phyloP scores from a whole-genome alignment of 192 early-diverging fungal genomes.

The Entomortierella parvispora region DNA sequence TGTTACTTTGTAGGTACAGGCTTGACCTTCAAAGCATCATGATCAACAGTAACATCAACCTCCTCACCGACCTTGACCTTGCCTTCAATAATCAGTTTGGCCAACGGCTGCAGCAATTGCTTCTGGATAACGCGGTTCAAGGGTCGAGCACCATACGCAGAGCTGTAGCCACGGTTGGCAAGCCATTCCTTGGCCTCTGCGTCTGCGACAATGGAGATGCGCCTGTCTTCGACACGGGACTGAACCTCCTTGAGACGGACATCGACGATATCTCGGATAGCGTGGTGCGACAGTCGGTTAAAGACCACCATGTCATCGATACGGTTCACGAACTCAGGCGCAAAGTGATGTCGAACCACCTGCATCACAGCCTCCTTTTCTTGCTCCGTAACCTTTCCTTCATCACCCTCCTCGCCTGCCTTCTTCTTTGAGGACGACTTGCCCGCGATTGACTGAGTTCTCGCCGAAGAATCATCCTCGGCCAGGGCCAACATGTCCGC shows the following conservation, averaged over 20 bases:
- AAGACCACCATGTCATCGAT: conserved; percentile 84
- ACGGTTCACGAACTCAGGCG: conserved; percentile 84
- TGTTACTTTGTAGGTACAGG: not conserved
- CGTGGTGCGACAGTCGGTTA: conserved; percentile 72
- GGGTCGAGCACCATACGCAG: conserved; percentile 94
- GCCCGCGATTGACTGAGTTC: conserved; percentile 1
- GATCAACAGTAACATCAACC: conserved; percentile 47
- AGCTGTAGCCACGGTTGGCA: conserved; percentile 86
- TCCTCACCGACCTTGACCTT: conserved; percentile 60
- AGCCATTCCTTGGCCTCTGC: conserved; percentile 80
- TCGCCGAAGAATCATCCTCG: conserved; percentile 32
- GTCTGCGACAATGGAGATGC: conserved; percentile 78
- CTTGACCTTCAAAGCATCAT: conserved; percentile 40
- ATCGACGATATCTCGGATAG: conserved; percentile 82
- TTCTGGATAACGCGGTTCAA: conserved; percentile 90
- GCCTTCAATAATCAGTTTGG: conserved; percentile 60
- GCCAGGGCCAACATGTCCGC: conserved; percentile 72
- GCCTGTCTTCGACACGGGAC: conserved; percentile 75
- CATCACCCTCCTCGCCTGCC: conserved; percentile 11
- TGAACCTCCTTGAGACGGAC: conserved; percentile 75
- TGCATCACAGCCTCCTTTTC: conserved; percentile 72
- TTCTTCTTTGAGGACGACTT: conserved; percentile 4
- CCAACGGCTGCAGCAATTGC: conserved; percentile 63
- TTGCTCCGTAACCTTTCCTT: conserved; percentile 57
- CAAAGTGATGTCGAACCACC: conserved; percentile 78